phyloP scores from a whole-genome alignment of 2,329 filamentous ascomycete species.

The Cordyceps javanica region DNA sequence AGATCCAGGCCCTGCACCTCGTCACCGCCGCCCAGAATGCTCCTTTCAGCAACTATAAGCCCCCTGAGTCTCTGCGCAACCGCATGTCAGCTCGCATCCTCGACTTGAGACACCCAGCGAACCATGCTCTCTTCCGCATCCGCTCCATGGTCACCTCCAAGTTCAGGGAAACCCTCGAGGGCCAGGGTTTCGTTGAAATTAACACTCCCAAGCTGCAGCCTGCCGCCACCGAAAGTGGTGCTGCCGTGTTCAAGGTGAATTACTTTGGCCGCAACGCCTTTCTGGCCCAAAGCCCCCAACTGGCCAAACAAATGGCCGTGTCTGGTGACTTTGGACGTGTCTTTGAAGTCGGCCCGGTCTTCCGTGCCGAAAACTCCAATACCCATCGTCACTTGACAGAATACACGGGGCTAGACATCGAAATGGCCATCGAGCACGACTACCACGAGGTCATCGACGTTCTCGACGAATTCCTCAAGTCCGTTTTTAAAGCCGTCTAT shows the following conservation, averaged over 20 bases:
- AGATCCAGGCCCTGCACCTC: conserved; percentile 51
- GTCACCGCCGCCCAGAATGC: conserved; percentile 44
- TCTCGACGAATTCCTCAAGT: conserved; percentile 75
- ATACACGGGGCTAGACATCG: conserved; percentile 86
- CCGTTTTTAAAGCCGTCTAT: conserved; percentile 47
- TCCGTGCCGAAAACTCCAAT: conserved; percentile 92
- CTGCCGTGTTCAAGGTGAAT: conserved; percentile 85
- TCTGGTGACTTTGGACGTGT: conserved; percentile 84
- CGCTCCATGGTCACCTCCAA: conserved; percentile 73
- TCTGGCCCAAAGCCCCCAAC: conserved; percentile 83
- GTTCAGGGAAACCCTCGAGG: conserved; percentile 67
- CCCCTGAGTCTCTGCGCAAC: conserved; percentile 60
- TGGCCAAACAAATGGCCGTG: conserved; percentile 90
- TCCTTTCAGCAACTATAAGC: conserved; percentile 51
- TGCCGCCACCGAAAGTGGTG: conserved; percentile 82
- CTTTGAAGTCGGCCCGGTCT: conserved; percentile 68
- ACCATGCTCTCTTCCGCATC: conserved; percentile 82
- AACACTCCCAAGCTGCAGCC: conserved; percentile 90
- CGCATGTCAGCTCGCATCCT: conserved; percentile 74
- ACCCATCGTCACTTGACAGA: conserved; percentile 92
- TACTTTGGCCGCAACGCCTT: conserved; percentile 87
- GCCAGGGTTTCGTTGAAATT: conserved; percentile 80
- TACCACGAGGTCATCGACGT: conserved; percentile 81
- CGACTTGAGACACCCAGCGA: conserved; percentile 77
- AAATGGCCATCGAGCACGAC: conserved; percentile 85